Percentiles rank a stretch among this genome's conserved stretches.
phyloP scores from a whole-genome alignment of 176 grass and related monocot genomes.

The Raddia guianensis region DNA sequence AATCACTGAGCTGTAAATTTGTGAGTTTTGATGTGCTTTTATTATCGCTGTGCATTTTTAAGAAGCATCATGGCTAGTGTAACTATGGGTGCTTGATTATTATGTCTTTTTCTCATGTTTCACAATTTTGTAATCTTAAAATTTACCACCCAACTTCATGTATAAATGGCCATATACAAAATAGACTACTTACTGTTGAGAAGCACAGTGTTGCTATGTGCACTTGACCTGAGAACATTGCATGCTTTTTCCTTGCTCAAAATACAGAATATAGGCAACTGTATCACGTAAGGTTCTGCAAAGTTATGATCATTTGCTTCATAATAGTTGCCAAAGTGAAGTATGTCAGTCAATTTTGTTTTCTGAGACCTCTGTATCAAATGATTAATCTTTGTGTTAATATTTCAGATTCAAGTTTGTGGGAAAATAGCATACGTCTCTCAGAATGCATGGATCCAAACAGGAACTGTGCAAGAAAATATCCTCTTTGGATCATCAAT shows the following conservation, averaged over 20 bases:
- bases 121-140: neutral
- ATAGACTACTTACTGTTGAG: neutral
- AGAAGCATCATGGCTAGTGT: neutral
- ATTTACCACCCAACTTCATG: neutral
- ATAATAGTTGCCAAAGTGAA: neutral
- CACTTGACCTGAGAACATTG: conserved; percentile 11
- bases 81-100: neutral
- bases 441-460: conserved; percentile 96
- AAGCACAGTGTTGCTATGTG: neutral
- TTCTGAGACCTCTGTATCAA: neutral
- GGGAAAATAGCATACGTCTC: conserved; percentile 86
- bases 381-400: conserved; percentile 14
- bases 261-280: neutral
- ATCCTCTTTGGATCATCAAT: conserved; percentile 81
- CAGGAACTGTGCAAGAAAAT: conserved; percentile 81
- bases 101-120: neutral
- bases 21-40: conserved; percentile 8
- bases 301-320: neutral
- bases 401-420: conserved; percentile 73
- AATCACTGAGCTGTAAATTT: neutral
- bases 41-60: neutral
- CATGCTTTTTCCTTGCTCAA: conserved; percentile 17
- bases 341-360: neutral
- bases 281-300: neutral
- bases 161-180: conserved; percentile 5